Conservation (phyloP, 106 monocot species). For the Phalaenopsis equestris region DNA sequence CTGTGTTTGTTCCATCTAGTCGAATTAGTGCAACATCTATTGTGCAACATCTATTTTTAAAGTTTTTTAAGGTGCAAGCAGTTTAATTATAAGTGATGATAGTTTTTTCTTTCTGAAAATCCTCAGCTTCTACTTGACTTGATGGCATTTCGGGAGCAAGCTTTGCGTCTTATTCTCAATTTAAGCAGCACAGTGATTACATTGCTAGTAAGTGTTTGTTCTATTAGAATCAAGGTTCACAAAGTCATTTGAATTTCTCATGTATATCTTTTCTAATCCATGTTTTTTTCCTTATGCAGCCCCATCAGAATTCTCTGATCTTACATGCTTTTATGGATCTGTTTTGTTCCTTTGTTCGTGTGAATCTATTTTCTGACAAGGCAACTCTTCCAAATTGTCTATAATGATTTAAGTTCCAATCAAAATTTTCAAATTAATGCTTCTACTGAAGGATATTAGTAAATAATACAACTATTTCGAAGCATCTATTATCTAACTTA, state of each 20-base stretch:
- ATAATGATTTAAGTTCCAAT: not conserved
- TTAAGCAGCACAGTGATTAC: conserved; percentile 98
- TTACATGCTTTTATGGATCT: conserved; percentile 99
- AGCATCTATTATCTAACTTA: conserved; percentile 9
- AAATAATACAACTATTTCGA: not conserved
- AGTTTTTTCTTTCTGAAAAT: conserved; percentile 1
- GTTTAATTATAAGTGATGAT: not conserved
- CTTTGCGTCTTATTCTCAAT: conserved; percentile 85
- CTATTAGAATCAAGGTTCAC: not conserved
- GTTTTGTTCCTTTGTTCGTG: conserved; percentile 90
- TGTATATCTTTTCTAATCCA: not conserved
- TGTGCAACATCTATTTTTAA: not conserved
- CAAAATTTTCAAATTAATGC: not conserved
- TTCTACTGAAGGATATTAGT: not conserved
- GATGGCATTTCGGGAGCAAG: conserved; percentile 98
- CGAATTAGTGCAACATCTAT: not conserved
- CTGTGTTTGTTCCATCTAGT: not conserved
- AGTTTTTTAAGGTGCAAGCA: not conserved
- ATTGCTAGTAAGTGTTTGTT: conserved; percentile 55
- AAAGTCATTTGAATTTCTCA: not conserved
- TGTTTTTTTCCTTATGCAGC: conserved; percentile 41
- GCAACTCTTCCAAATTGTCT: conserved; percentile 22
- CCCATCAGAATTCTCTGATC: conserved; percentile 97
- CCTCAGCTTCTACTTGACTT: conserved; percentile 85
- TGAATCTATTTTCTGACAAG: conserved; percentile 93